phyloP scores from a whole-genome alignment of 2,329 filamentous ascomycete species.

The Aureobasidium sp. region DNA sequence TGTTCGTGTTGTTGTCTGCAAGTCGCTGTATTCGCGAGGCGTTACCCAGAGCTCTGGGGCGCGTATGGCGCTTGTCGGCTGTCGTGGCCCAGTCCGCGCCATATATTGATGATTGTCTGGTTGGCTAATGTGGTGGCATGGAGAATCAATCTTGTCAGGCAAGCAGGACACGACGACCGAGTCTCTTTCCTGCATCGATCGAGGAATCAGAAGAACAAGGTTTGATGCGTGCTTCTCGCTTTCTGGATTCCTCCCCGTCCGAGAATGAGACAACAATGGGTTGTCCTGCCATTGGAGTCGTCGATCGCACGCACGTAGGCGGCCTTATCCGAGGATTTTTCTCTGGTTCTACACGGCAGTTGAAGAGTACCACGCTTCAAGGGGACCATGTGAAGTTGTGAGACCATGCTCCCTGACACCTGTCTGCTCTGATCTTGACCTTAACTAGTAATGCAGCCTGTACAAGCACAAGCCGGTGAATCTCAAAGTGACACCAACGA shows the following conservation, averaged over 20 bases:
- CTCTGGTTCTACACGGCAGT: background rate
- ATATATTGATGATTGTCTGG: conserved; percentile 6
- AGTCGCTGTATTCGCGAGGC: background rate
- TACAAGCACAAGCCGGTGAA: conserved; percentile 10
- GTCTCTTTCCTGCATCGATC: conserved; percentile 1
- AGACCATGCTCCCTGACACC: conserved; percentile 9
- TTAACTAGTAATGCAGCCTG: background rate
- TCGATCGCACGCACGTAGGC: background rate
- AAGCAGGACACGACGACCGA: background rate
- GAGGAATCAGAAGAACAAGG: background rate
- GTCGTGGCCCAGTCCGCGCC: conserved; percentile 5
- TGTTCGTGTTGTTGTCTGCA: background rate
- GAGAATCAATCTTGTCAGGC: conserved; percentile 3
- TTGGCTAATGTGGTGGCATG: conserved; percentile 10
- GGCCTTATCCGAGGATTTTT: background rate
- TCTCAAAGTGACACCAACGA: conserved; percentile 3
- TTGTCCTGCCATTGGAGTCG: conserved; percentile 1
- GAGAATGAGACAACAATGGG: background rate
- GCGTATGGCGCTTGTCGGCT: conserved; percentile 9
- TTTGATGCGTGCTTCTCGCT: background rate
- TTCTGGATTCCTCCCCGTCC: background rate
- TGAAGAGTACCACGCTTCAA: background rate
- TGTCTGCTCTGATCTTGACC: conserved; percentile 1
- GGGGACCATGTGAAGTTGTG: background rate
- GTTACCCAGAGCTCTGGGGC: background rate